Conservation (phyloP, 2,329 filamentous ascomycete genomes). For the Trichoderma atrobrunneum region DNA sequence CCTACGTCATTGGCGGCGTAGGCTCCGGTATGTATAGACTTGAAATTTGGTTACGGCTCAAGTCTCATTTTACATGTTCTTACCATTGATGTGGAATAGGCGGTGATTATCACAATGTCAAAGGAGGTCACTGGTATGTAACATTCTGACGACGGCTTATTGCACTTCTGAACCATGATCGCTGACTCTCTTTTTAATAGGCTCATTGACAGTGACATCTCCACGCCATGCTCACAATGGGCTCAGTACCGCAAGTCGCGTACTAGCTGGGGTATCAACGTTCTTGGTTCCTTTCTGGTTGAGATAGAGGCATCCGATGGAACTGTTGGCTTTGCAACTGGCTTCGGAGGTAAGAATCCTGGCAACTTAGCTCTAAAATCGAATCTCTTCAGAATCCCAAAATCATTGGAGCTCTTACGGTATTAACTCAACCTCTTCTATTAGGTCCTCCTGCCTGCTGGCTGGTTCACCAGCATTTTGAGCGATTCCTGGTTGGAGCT, state of each 20-base stretch:
- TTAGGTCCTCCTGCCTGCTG: slow-evolving; percentile 83
- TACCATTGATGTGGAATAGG: slow-evolving; percentile 41
- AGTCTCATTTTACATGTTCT: neutral
- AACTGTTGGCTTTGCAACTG: slow-evolving; percentile 90
- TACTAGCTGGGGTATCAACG: slow-evolving; percentile 94
- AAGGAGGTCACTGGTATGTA: slow-evolving; percentile 64
- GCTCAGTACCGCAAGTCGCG: slow-evolving; percentile 83
- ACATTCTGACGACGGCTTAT: neutral
- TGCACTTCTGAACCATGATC: neutral
- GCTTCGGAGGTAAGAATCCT: slow-evolving; percentile 68
- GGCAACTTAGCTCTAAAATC: neutral
- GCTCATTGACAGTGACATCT: slow-evolving; percentile 89
- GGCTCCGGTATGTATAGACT: slow-evolving; percentile 30
- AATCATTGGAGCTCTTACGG: neutral
- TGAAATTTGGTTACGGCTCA: neutral
- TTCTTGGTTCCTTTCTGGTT: slow-evolving; percentile 85
- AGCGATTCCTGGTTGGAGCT: slow-evolving; percentile 83
- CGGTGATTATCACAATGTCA: slow-evolving; percentile 80
- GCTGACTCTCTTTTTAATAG: slow-evolving; percentile 44
- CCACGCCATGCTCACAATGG: slow-evolving; percentile 69
- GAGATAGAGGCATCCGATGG: slow-evolving; percentile 87
- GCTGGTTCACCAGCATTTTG: slow-evolving; percentile 90
- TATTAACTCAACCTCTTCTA: neutral
- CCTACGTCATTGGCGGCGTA: slow-evolving; percentile 35
- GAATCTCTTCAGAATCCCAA: neutral